Base-by-base conservation (phyloP, 2,329 filamentous ascomycete species). In the Beauveria sp. region DNA sequence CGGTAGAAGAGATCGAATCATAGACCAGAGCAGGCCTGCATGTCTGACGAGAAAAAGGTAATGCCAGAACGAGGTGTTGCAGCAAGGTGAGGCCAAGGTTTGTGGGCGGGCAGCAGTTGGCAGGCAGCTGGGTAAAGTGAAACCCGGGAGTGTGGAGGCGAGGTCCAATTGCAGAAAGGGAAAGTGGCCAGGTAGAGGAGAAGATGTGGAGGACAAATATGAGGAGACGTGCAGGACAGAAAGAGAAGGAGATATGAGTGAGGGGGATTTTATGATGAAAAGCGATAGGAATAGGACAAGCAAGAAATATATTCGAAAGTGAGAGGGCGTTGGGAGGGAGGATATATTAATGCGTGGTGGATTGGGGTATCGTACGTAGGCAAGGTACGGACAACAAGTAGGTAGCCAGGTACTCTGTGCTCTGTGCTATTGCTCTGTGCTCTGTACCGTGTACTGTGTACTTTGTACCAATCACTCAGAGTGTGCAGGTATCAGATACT, bases 41-140 rank as follows among this genome's bases (percentile, higher is more conserved):
- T 58, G 52, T 61, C 54, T 58, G 47, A 47, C 47, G 24, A 46
- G 54, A 30, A 42, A 28, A 38, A 22, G 58, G 42, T 54, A 43
- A 52, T 24, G 47, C n/a, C 3, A 20, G 53, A 34, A 46, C n/a
- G n/a, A 12, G 30, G 20, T 14, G 43, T n/a, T 5, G 20, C 12
- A 40, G 28, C 18, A 30, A 22, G 45, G 22, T 10, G 42, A 30
- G 53, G 34, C 28, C 34, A 28, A 20, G 55, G 22, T 24, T 26
- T 20, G 26, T 46, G 28, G 42, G 43, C n/a, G 54, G 20, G 24
- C 54, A 16, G 42, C 26, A 38, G 40, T 30, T 14, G 49, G 49
- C n/a, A 40, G 20, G n/a, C 43, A 18, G 43, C 43, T 42, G 14
- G 45, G 49, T 22, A 54, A 54, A 16, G 58, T 59, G 47, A 59